phyloP scores from a whole-genome alignment of 805 yeast genomes.

The Ogataea thermomethanolica region DNA sequence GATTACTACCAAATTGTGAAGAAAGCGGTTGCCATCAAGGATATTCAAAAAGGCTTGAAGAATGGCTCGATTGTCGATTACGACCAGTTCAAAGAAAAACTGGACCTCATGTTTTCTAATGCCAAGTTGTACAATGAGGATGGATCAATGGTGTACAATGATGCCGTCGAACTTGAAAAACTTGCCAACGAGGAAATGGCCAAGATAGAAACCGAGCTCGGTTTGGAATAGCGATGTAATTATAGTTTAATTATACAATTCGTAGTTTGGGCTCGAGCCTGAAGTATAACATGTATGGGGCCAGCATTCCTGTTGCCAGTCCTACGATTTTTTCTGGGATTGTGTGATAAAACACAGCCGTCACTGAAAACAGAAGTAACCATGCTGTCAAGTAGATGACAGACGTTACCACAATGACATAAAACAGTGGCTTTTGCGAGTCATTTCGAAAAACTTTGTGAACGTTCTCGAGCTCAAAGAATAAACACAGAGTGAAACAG shows the following conservation, averaged over 20 bases:
- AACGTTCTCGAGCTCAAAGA: conserved; percentile 23
- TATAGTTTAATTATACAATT: conserved; percentile 9
- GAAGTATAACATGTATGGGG: conserved; percentile 31
- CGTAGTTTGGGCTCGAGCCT: conserved; percentile 11
- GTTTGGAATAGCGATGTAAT: conserved; percentile 4
- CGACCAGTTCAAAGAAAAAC: conserved; percentile 48
- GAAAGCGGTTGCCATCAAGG: conserved; percentile 57
- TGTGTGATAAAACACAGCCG: conserved; percentile 50
- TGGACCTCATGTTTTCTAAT: conserved; percentile 57
- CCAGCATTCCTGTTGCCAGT: conserved; percentile 34
- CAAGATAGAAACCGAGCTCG: conserved; percentile 11
- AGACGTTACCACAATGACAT: not conserved
- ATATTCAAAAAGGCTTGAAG: conserved; percentile 48
- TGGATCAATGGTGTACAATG: conserved; percentile 59
- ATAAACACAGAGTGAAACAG: conserved; percentile 31
- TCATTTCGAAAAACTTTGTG: conserved; percentile 10
- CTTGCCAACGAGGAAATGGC: conserved; percentile 27
- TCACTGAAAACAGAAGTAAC: conserved; percentile 40
- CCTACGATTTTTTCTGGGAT: conserved; percentile 45
- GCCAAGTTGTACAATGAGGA: conserved; percentile 70
- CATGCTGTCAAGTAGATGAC: conserved; percentile 30
- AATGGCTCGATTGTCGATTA: conserved; percentile 34
- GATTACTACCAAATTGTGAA: conserved; percentile 73
- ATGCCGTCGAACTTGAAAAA: conserved; percentile 48
- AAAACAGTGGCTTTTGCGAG: not conserved